These are phyloP conservation scores for Kernera saxatilis DNA, from an alignment of 345 rosid species.

Conservation along the genomic window DNA sequence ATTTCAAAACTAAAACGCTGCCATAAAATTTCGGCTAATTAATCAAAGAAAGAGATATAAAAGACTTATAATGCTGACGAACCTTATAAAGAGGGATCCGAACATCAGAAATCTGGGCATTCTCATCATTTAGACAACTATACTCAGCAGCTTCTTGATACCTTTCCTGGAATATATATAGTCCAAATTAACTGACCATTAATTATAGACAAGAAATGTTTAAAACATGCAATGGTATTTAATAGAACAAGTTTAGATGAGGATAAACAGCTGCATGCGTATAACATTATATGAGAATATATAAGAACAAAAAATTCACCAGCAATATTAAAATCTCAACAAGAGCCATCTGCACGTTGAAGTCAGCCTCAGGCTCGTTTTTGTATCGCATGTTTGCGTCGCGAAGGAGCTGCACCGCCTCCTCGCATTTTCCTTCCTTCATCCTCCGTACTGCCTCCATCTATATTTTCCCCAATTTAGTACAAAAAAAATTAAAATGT, in stretches of 20 bases:
- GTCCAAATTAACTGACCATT: not conserved
- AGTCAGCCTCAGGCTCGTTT: conserved; percentile 45
- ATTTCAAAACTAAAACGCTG: not conserved
- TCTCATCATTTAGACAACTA: conserved; percentile 27
- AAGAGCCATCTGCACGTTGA: conserved; percentile 49
- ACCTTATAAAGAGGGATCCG: conserved; percentile 35
- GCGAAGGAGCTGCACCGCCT: conserved; percentile 36
- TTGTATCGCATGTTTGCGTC: conserved; percentile 28
- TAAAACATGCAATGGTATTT: not conserved
- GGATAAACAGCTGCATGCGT: not conserved
- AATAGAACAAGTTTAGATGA: not conserved
- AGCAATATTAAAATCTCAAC: conserved; percentile 54
- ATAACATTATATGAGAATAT: not conserved
- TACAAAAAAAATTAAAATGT: not conserved
- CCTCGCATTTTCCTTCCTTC: conserved; percentile 44
- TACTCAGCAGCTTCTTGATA: conserved; percentile 34
- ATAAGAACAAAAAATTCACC: conserved; percentile 20
- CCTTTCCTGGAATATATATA: conserved; percentile 27
- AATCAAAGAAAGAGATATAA: no score
- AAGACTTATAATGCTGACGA: no score
- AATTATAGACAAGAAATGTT: not conserved
- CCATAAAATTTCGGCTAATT: no score
- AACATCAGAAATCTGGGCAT: conserved; percentile 30
- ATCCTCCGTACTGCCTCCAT: conserved; percentile 45
- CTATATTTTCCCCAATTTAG: conserved; percentile 25